Evolutionary conservation across 768 basidiomycete genomes (phyloP).

Genomic region (Termitomyces sp.): DNA sequence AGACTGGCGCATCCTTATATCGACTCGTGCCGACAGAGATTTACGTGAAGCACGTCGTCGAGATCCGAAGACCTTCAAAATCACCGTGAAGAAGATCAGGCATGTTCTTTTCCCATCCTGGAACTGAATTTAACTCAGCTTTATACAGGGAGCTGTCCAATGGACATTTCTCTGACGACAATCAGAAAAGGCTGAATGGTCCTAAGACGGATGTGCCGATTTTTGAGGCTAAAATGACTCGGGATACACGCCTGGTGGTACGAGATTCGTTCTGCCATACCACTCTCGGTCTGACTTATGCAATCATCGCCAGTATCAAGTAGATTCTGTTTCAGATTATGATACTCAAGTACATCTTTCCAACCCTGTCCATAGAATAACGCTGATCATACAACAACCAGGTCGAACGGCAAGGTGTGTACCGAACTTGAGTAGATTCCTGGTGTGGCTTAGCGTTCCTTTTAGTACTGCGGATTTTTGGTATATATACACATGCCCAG

Average conservation of each 20-base stretch:
- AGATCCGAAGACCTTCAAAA: constrained; percentile 43
- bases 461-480: constrained; percentile 12
- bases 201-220: constrained; percentile 11
- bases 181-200: constrained; percentile 11
- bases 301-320: constrained; percentile 9
- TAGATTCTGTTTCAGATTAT: constrained; percentile 12
- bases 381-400: not conserved
- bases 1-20: constrained; percentile 58
- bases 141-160: constrained; percentile 57
- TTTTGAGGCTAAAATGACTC: constrained; percentile 14
- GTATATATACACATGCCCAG: constrained; percentile 33
- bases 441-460: not conserved
- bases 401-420: constrained; percentile 13
- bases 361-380: not conserved
- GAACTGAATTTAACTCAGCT: not conserved
- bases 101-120: constrained; percentile 22
- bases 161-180: constrained; percentile 14
- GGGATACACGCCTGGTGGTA: constrained; percentile 13
- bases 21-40: constrained; percentile 43
- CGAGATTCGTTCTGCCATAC: not conserved
- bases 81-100: constrained; percentile 70
- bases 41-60: constrained; percentile 43
- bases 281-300: not conserved
- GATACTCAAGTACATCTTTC: constrained; percentile 3
- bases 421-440: not conserved